Conservation (phyloP, 805 yeast genomes). For the Priceomyces medius region DNA sequence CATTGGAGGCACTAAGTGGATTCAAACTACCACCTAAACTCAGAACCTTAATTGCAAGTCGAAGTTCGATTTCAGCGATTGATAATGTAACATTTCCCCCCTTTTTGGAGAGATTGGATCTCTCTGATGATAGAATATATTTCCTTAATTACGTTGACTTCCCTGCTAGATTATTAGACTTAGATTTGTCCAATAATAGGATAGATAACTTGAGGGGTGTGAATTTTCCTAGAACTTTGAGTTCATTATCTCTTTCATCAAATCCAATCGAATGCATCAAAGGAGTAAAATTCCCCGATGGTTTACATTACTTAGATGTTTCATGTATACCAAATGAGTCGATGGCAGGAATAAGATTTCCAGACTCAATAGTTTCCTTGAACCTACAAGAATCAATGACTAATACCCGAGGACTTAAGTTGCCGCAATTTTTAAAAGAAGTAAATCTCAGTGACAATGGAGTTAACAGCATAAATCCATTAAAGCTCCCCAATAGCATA, state of each 20-base stretch:
- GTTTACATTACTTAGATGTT: conserved; percentile 33
- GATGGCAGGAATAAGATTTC: conserved; percentile 47
- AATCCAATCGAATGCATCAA: conserved; percentile 45
- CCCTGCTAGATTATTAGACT: conserved; percentile 26
- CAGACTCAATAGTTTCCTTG: conserved; percentile 35
- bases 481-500: conserved; percentile 41
- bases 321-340: conserved; percentile 46
- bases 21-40: conserved; percentile 37
- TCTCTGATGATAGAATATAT: conserved; percentile 38
- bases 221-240: conserved; percentile 33
- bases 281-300: conserved; percentile 41
- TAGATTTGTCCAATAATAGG: conserved; percentile 40
- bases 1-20: conserved; percentile 40
- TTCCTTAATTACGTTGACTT: conserved; percentile 40
- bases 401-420: conserved; percentile 41
- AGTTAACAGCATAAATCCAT: conserved; percentile 45
- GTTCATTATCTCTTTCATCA: conserved; percentile 28
- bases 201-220: conserved; percentile 38
- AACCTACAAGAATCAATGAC: conserved; percentile 46
- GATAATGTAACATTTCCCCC: conserved; percentile 37
- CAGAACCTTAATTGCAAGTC: conserved; percentile 29
- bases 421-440: conserved; percentile 31
- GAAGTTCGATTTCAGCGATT: conserved; percentile 32
- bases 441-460: conserved; percentile 39
- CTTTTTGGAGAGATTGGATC: conserved; percentile 30